Percentiles rank a stretch among this genome's conserved stretches.
Conservation (phyloP, 1,284 basidiomycete species). For the Tilletia horrida region DNA sequence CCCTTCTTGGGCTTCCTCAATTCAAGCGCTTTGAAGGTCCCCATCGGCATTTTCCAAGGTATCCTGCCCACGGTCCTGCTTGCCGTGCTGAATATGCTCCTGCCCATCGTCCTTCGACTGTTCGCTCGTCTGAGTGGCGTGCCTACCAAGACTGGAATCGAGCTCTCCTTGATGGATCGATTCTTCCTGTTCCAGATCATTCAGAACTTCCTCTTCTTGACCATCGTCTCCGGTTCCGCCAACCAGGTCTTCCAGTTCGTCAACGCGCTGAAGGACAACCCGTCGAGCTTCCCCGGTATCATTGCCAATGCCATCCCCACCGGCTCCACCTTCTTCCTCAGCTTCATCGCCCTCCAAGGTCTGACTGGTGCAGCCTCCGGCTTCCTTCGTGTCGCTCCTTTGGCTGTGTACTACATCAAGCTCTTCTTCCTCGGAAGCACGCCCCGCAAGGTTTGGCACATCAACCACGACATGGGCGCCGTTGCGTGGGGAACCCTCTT, state of each 20-base stretch:
- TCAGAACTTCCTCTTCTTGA: conserved; percentile 54
- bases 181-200: conserved; percentile 80
- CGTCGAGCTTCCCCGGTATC: conserved; percentile 33
- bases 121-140: conserved; percentile 75
- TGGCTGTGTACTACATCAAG: conserved; percentile 81
- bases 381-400: conserved; percentile 73
- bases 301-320: conserved; percentile 67
- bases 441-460: conserved; percentile 75
- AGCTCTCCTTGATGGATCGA: conserved; percentile 83
- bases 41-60: conserved; percentile 71
- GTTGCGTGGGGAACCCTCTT: conserved; percentile 78
- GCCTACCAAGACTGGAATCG: conserved; percentile 74
- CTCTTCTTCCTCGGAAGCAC: conserved; percentile 79
- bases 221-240: conserved; percentile 43
- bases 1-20: conserved; percentile 76
- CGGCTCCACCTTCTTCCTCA: conserved; percentile 90
- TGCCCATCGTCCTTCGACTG: conserved; percentile 79
- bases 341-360: conserved; percentile 62
- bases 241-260: conserved; percentile 38
- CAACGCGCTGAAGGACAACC: conserved; percentile 25
- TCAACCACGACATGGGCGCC: conserved; percentile 67
- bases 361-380: conserved; percentile 64
- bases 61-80: conserved; percentile 78
- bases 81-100: conserved; percentile 82
- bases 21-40: conserved; percentile 60